Percentiles rank a stretch among this genome's conserved stretches.
phyloP scores from a whole-genome alignment of 202 grass and related monocot species.

The Saccharum hybrid region DNA sequence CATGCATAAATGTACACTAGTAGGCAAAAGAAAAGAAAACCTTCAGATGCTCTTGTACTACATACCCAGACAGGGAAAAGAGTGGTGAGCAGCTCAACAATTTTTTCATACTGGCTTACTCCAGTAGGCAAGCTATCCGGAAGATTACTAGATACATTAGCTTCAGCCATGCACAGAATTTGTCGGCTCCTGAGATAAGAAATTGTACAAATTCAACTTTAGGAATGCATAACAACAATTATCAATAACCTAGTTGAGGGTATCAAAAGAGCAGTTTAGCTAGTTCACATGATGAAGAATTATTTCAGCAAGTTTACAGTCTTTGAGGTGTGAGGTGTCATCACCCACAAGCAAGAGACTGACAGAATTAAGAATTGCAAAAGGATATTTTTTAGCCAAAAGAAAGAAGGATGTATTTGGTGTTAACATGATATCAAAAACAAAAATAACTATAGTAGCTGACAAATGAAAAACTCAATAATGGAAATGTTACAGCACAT shows the following conservation, averaged over 20 bases:
- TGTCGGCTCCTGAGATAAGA: constrained; percentile 63
- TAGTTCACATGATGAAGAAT: constrained; percentile 6
- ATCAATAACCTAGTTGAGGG: constrained; percentile 6
- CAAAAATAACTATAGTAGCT: background rate
- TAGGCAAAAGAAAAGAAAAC: constrained; percentile 33
- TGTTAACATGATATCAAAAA: background rate
- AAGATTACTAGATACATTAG: constrained; percentile 76
- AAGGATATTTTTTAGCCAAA: background rate
- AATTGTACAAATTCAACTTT: constrained; percentile 9
- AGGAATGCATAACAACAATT: constrained; percentile 15
- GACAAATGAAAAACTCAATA: constrained; percentile 16
- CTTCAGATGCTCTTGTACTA: constrained; percentile 30
- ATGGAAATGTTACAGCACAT: background rate
- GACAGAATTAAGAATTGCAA: background rate
- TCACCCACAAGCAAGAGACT: background rate
- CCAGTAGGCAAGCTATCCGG: constrained; percentile 49
- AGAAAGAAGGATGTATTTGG: background rate
- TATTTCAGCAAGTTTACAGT: constrained; percentile 10
- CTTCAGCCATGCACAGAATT: constrained; percentile 83
- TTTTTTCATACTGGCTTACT: constrained; percentile 81
- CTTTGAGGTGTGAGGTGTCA: background rate
- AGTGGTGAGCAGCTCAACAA: constrained; percentile 90
- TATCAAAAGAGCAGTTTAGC: constrained; percentile 21
- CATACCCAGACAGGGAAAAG: constrained; percentile 98
- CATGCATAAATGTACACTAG: background rate